Evolutionary conservation across 2,329 filamentous ascomycete species (phyloP).

Genomic region (Botrytis fabae): DNA sequence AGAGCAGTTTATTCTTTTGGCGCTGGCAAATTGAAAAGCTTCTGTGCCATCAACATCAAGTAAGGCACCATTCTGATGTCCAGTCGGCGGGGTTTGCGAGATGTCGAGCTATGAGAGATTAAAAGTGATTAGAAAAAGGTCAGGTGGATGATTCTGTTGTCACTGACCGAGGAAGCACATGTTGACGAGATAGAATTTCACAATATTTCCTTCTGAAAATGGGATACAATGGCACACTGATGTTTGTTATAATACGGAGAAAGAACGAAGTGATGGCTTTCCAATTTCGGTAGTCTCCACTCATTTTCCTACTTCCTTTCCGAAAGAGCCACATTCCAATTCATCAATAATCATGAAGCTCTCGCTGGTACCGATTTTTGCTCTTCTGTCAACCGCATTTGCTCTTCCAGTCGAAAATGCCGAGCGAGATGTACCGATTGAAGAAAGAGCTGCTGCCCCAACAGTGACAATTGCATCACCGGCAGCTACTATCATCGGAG

Average conservation of each 20-base stretch:
- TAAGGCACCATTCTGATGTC: background rate
- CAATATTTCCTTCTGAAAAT: background rate
- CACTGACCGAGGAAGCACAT: slow-evolving; percentile 5
- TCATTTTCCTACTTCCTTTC: background rate
- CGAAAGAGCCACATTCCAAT: background rate
- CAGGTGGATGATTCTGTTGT: background rate
- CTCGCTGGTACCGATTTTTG: background rate
- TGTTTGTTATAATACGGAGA: background rate
- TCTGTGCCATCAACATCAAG: background rate
- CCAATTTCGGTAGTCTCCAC: background rate
- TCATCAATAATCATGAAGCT: slow-evolving; percentile 18
- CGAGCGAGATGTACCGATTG: slow-evolving; percentile 9
- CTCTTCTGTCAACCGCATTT: background rate
- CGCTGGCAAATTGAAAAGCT: background rate
- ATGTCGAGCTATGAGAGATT: background rate
- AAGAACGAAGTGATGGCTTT: background rate
- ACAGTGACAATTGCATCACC: slow-evolving; percentile 27
- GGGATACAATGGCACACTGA: background rate
- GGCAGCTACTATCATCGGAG: slow-evolving; percentile 27
- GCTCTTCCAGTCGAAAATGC: slow-evolving; percentile 6
- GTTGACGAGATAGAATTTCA: background rate
- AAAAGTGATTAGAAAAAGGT: background rate
- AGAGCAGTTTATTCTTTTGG: background rate
- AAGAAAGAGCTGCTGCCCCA: slow-evolving; percentile 9
- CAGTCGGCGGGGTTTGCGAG: background rate